These are phyloP conservation scores for Fraxinus sp. DNA, from an alignment of 305 asterid genomes.

Conservation along the genomic window DNA sequence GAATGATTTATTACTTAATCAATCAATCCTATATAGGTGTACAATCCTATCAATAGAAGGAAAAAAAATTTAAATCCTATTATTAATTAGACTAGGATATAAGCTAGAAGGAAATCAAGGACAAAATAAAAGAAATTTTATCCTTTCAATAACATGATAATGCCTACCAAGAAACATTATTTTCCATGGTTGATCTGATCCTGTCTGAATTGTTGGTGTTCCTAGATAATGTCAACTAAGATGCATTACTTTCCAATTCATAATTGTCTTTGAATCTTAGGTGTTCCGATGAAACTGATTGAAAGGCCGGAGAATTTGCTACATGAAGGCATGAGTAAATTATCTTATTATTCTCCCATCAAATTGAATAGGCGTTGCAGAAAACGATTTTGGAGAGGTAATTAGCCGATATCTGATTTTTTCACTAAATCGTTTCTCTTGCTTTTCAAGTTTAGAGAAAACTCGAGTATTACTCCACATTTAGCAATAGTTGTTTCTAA, in stretches of 20 bases:
- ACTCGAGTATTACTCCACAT: not conserved
- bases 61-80: not conserved
- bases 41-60: not conserved
- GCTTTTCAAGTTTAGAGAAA: not conserved
- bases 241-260: not conserved
- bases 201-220: not conserved
- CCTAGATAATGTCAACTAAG: not conserved
- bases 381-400: slow-evolving; percentile 16
- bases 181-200: not conserved
- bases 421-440: not conserved
- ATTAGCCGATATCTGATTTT: not conserved
- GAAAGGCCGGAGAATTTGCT: slow-evolving; percentile 16
- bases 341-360: not conserved
- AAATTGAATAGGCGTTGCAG: not conserved
- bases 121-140: not conserved
- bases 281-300: slow-evolving; percentile 28
- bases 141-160: not conserved
- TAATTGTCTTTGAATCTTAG: slow-evolving; percentile 3
- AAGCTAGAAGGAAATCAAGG: not conserved
- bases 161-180: not conserved
- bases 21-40: not conserved
- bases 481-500: not conserved
- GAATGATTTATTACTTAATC: no score
- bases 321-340: not conserved
- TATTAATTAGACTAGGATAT: not conserved